Percentiles rank a stretch among this genome's conserved stretches.
Evolutionary conservation across 2,329 filamentous ascomycete genomes (phyloP).

Genomic region (Xylariaceae sp.): DNA sequence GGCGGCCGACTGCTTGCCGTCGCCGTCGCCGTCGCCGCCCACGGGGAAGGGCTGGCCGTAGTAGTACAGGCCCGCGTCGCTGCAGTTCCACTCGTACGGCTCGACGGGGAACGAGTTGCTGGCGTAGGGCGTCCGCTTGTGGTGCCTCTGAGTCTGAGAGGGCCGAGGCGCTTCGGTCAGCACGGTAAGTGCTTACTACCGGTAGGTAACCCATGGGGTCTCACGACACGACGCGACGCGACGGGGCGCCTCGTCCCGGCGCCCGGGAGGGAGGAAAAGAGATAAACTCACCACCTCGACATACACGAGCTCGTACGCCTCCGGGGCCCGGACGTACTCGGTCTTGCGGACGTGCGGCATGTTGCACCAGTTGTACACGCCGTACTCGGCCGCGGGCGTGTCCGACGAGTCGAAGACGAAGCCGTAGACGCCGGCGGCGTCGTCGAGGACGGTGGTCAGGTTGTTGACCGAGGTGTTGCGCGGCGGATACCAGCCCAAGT

Average conservation of each 20-base stretch:
- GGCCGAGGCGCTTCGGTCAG: constrained; percentile 1
- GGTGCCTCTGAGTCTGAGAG: constrained; percentile 65
- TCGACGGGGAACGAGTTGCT: constrained; percentile 71
- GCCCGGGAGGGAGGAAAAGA: neutral
- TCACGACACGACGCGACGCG: neutral
- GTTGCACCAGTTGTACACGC: constrained; percentile 74
- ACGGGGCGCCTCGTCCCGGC: no score
- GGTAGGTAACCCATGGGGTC: neutral
- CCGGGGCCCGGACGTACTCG: constrained; percentile 52
- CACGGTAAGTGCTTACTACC: neutral
- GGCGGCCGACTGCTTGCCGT: constrained; percentile 27
- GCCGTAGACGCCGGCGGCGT: constrained; percentile 55
- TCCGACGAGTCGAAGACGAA: constrained; percentile 65
- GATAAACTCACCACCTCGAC: constrained; percentile 68
- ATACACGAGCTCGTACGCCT: constrained; percentile 60
- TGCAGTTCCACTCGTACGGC: constrained; percentile 64
- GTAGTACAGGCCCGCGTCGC: constrained; percentile 62
- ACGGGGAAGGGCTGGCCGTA: constrained; percentile 51
- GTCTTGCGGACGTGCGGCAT: constrained; percentile 71
- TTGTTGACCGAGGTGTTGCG: constrained; percentile 51
- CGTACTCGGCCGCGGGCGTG: constrained; percentile 48
- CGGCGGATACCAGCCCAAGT: constrained; percentile 53
- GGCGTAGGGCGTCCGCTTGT: constrained; percentile 77
- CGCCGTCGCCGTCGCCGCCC: constrained; percentile 1
- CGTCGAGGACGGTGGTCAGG: constrained; percentile 47